phyloP scores from a whole-genome alignment of 1,284 basidiomycete species.

The Cutaneotrichosporon sp. region DNA sequence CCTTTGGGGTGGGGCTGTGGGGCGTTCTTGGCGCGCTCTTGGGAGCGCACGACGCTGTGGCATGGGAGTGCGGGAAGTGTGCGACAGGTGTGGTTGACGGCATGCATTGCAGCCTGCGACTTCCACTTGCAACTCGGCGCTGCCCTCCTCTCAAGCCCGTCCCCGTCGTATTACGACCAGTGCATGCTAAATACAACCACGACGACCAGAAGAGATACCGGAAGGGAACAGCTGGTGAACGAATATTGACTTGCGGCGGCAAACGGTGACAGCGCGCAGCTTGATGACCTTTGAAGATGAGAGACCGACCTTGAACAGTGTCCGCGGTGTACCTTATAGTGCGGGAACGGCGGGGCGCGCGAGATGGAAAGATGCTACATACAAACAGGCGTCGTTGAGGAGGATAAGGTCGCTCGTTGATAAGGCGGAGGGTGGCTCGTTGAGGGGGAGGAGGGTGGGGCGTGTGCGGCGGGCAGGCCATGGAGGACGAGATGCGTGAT shows the following conservation, averaged over 20 bases:
- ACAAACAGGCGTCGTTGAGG: neutral
- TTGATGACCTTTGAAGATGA: neutral
- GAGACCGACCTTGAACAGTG: neutral
- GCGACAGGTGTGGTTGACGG: no score
- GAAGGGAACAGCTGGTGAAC: neutral
- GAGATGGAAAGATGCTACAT: neutral
- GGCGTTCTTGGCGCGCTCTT: no score
- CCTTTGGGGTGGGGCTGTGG: no score
- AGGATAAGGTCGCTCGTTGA: neutral
- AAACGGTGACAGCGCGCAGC: neutral
- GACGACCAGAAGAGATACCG: neutral
- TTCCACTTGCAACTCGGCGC: no score
- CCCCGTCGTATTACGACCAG: neutral
- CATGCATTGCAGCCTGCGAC: no score
- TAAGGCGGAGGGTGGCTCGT: neutral
- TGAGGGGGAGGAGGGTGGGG: neutral
- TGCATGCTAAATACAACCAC: slow-evolving; percentile 2
- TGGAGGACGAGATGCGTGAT: neutral
- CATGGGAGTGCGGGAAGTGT: no score
- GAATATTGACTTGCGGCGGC: neutral
- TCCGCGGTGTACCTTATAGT: neutral
- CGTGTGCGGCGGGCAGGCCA: neutral
- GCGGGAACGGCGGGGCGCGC: neutral
- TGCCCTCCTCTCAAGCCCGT: no score
- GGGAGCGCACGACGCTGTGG: no score